Base-by-base conservation (phyloP, 139 green algal species). In the Tetradesmus lagerheimii region DNA sequence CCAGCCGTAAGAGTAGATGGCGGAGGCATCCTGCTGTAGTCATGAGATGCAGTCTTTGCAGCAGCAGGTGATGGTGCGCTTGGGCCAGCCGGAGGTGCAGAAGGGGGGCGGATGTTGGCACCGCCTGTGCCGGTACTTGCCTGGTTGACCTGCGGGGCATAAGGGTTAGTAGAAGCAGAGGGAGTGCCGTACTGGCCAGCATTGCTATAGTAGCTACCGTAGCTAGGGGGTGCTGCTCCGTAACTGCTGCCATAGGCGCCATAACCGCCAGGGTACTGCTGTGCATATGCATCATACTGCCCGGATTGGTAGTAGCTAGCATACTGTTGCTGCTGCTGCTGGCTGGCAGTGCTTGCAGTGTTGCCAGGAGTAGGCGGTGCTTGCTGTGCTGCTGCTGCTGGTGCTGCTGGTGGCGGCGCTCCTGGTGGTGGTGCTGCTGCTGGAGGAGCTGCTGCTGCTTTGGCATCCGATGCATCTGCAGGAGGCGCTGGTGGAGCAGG, bases 91-190 rank as follows among this genome's bases (percentile, higher is more conserved):
- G 53, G 74, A 27, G 41, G 16, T 16, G 87, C 23, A 62, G 67
- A 38, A 45, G 39, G 6, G 57, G 85, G 14, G 35, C 62, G n/a
- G 25, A 16, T 18, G 14, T 37, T 38, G 34, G 71, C 29, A 47
- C 31, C 23, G n/a, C n/a, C 71, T 79, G 71, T 38, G 71, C 71
- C n/a, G 71, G 71, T n/a, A 38, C 71, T 37, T 79, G 45, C 31
- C 18, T 35, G 83, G 29, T 47, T 27, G 25, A 88, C 83, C 83
- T 88, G 83, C 83, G 83, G 27, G 64, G 83, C 83, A 88, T 88
- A 88, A 80, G 38, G 27, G 64, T 88, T 88, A 88, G 83, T 80
- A 41, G 83, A 81, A 41, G 83, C 41, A 80, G 62, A 39, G 16
- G 57, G 57, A 31, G 57, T 20, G 29, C 5, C 12, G 12, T 80